A percentile compares a stretch with the other conserved stretches of the same genome.
Evolutionary conservation across 2,329 filamentous ascomycete species (phyloP).

Genomic region (Trichoderma sp.): DNA sequence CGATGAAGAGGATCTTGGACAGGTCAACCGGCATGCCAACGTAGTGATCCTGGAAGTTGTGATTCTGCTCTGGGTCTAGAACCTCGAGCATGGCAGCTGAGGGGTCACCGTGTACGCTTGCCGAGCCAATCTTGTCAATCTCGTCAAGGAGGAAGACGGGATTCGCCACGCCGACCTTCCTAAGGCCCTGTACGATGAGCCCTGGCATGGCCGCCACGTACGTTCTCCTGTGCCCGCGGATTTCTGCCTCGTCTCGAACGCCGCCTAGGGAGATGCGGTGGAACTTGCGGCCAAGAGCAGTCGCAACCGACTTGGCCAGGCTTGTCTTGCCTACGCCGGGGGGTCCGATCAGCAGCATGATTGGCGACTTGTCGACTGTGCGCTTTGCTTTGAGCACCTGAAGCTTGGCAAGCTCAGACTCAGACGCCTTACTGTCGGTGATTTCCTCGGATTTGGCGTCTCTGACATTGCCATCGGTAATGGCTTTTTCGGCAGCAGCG

Average conservation of each 20-base stretch:
- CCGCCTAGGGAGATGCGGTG: constrained; percentile 95
- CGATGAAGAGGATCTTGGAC: constrained; percentile 95
- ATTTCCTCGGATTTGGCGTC: constrained; percentile 20
- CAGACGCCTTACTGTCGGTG: constrained; percentile 24
- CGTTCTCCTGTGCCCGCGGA: constrained; percentile 87
- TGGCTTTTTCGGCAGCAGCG: constrained; percentile 52
- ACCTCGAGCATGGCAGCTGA: constrained; percentile 98
- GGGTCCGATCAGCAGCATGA: constrained; percentile 86
- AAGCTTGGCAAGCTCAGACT: constrained; percentile 57
- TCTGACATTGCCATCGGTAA: constrained; percentile 24
- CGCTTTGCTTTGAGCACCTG: constrained; percentile 75
- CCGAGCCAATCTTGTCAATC: constrained; percentile 91
- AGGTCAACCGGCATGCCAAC: constrained; percentile 93
- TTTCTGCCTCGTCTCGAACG: constrained; percentile 94
- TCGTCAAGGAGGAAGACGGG: constrained; percentile 95
- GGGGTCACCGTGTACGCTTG: constrained; percentile 92
- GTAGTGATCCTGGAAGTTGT: constrained; percentile 93
- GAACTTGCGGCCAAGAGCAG: constrained; percentile 89
- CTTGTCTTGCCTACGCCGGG: constrained; percentile 96
- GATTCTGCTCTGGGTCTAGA: constrained; percentile 93
- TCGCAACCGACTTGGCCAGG: constrained; percentile 87
- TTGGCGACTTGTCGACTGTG: constrained; percentile 92
- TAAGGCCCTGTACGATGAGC: constrained; percentile 85
- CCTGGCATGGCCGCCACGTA: constrained; percentile 99
- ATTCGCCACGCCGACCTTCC: constrained; percentile 93